phyloP scores from a whole-genome alignment of 2,329 filamentous ascomycete species.

The Claviceps capensis region DNA sequence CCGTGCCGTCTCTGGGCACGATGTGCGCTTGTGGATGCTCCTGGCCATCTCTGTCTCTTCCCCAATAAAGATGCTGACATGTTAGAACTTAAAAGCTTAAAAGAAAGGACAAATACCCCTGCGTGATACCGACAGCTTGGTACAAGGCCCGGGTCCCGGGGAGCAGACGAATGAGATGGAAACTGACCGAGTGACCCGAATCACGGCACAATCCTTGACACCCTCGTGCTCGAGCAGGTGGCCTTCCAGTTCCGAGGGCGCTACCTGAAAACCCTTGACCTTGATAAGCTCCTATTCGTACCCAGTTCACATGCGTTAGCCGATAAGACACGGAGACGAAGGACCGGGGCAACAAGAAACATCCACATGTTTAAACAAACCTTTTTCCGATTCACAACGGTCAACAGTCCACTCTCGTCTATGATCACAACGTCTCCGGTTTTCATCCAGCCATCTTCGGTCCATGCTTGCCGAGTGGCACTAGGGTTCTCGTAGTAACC shows the following conservation, averaged over 20 bases:
- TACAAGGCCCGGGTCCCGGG: too few relatives aligned
- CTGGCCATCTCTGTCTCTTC: not conserved
- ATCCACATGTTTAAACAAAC: not conserved
- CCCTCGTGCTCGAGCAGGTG: constrained; percentile 57
- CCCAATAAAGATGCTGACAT: not conserved
- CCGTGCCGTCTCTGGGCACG: not conserved
- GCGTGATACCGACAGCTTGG: too few relatives aligned
- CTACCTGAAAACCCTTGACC: constrained; percentile 68
- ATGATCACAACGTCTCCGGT: not conserved
- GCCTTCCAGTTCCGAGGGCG: constrained; percentile 65
- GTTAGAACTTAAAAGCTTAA: too few relatives aligned
- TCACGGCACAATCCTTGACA: constrained; percentile 63
- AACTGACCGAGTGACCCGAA: constrained; percentile 18
- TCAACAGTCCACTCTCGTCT: not conserved
- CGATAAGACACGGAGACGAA: not conserved
- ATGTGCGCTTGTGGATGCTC: constrained; percentile 34
- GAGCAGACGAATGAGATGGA: not conserved
- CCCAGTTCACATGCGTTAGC: constrained; percentile 59
- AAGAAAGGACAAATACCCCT: not conserved
- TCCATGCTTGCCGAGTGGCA: not conserved
- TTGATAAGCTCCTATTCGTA: constrained; percentile 61
- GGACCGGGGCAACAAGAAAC: too few relatives aligned
- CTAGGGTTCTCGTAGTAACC: not conserved
- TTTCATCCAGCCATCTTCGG: not conserved
- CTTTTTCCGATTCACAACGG: not conserved